Evolutionary conservation across 306 rosid species (phyloP).

Genomic region (Trifolium fragiferum): DNA sequence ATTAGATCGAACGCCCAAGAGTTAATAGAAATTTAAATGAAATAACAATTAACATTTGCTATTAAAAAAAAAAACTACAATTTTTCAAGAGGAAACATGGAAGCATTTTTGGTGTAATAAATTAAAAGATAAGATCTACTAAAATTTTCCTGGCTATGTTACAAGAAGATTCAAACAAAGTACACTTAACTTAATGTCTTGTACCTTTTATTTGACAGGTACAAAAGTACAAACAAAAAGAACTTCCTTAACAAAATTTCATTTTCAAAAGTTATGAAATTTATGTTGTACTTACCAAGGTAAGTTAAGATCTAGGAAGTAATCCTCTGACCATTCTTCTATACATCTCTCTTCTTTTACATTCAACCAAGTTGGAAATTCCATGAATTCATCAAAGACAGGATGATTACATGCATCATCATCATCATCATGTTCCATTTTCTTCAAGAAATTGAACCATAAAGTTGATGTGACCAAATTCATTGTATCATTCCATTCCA

Average conservation of each 20-base stretch:
- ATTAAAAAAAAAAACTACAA: too few species aligned
- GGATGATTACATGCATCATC: slow-evolving; percentile 44
- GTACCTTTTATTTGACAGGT: slow-evolving; percentile 4
- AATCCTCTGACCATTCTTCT: slow-evolving; percentile 51
- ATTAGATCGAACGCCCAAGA: too few species aligned
- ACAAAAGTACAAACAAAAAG: background rate
- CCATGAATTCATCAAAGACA: slow-evolving; percentile 51
- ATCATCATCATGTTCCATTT: slow-evolving; percentile 54
- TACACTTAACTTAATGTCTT: background rate
- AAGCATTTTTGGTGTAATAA: background rate
- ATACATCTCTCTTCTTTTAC: slow-evolving; percentile 48
- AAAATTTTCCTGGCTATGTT: background rate
- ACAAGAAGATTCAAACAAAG: background rate
- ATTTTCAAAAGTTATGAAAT: slow-evolving; percentile 20
- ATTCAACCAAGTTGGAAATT: slow-evolving; percentile 43
- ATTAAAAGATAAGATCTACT: background rate
- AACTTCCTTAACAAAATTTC: slow-evolving; percentile 25
- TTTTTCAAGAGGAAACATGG: too few species aligned
- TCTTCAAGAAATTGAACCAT: slow-evolving; percentile 68
- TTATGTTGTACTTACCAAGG: slow-evolving; percentile 57
- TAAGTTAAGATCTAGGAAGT: slow-evolving; percentile 55
- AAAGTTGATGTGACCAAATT: slow-evolving; percentile 65
- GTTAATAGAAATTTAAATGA: too few species aligned
- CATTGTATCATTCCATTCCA: slow-evolving; percentile 77
- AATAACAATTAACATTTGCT: too few species aligned